A percentile compares a stretch with the other conserved stretches of the same genome.
Conservation (phyloP, 208 protist species). For the Leishmania tropica region DNA sequence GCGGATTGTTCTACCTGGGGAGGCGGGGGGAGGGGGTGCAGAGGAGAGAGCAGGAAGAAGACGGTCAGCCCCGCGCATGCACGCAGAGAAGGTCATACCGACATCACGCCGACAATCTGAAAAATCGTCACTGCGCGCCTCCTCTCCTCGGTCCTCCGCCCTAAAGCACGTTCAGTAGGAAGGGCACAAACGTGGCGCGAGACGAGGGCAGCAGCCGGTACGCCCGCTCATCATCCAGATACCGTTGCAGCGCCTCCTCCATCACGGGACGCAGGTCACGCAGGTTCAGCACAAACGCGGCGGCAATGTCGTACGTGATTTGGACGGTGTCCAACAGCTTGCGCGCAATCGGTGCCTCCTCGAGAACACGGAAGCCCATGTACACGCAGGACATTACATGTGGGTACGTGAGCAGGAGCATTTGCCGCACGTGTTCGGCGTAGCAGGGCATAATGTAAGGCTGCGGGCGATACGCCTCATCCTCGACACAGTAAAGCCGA, state of each 20-base stretch:
- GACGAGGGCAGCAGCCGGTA: slow-evolving; percentile 52
- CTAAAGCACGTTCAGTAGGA: slow-evolving; percentile 66
- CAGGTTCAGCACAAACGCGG: slow-evolving; percentile 72
- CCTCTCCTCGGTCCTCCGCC: not conserved
- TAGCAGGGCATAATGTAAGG: slow-evolving; percentile 85
- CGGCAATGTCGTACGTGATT: slow-evolving; percentile 69
- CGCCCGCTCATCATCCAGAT: slow-evolving; percentile 47
- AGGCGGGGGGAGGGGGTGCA: not conserved
- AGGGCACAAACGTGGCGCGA: slow-evolving; percentile 59
- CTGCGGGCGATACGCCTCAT: slow-evolving; percentile 48
- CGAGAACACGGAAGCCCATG: slow-evolving; percentile 73
- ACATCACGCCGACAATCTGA: not conserved
- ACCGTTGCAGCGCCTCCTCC: slow-evolving; percentile 53
- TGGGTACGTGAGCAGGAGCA: slow-evolving; percentile 72
- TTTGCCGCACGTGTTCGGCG: slow-evolving; percentile 81
- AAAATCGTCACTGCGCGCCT: not conserved
- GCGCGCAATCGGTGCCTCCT: slow-evolving; percentile 62
- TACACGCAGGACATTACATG: slow-evolving; percentile 68
- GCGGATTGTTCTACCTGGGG: not conserved
- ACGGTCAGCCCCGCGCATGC: not conserved
- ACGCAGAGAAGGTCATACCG: no score
- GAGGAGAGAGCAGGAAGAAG: not conserved
- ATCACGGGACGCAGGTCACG: slow-evolving; percentile 56
- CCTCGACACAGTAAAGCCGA: slow-evolving; percentile 43
- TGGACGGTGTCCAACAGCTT: slow-evolving; percentile 67